These are phyloP conservation scores for Ceratobasidium sp. DNA, from an alignment of 1,284 basidiomycete species.

Conservation along the genomic window DNA sequence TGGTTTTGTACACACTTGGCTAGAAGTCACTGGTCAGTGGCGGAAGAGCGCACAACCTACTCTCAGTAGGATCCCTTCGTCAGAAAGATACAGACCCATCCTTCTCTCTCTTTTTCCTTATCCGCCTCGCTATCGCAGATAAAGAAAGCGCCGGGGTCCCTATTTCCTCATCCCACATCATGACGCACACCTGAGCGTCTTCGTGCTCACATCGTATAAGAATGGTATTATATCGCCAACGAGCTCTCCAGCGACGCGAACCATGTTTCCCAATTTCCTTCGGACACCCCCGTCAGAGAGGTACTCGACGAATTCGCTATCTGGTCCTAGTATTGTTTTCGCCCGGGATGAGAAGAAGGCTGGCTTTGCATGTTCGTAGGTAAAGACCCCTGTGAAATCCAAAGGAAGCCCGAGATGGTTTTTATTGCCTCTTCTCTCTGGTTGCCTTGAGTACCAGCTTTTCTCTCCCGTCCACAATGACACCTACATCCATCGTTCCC, in stretches of 20 bases:
- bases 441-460: constrained; percentile 26
- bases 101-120: constrained; percentile 9
- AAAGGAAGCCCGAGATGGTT: constrained; percentile 39
- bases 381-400: constrained; percentile 41
- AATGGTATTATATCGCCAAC: constrained; percentile 37
- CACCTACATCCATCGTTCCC: constrained; percentile 29
- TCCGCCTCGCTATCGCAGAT: constrained; percentile 13
- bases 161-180: constrained; percentile 43
- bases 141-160: constrained; percentile 22
- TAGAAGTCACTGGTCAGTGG: constrained; percentile 30
- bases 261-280: constrained; percentile 33
- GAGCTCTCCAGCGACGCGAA: constrained; percentile 35
- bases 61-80: constrained; percentile 28
- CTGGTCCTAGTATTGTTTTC: constrained; percentile 31
- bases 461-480: constrained; percentile 35
- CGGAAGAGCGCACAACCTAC: constrained; percentile 15
- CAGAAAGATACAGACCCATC: constrained; percentile 25
- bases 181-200: constrained; percentile 37
- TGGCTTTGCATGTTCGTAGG: constrained; percentile 38
- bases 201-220: constrained; percentile 35
- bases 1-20: neutral
- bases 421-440: constrained; percentile 30
- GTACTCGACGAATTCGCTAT: constrained; percentile 35
- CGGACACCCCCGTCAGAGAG: constrained; percentile 32
- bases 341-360: constrained; percentile 28